Conservation (phyloP, 306 rosid species). For the Oxytropis ochrocephala region DNA sequence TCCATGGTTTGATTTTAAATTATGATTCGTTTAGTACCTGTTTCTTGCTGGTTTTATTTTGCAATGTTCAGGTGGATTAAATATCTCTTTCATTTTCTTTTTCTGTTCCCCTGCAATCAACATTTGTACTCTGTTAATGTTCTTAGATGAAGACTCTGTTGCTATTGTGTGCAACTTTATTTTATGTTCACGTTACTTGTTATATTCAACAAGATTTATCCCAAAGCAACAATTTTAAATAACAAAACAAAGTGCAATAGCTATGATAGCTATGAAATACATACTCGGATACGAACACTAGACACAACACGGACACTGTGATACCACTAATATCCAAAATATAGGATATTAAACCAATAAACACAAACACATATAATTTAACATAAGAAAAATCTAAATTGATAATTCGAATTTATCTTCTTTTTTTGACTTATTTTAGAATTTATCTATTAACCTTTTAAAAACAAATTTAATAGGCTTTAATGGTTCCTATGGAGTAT, state of each 20-base stretch:
- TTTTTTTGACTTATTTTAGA: too few relatives aligned
- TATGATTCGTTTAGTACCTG: constrained; percentile 11
- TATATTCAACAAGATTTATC: not conserved
- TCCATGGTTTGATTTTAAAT: constrained; percentile 26
- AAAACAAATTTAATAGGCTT: too few relatives aligned
- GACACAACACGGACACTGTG: too few relatives aligned
- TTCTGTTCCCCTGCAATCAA: not conserved
- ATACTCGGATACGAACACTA: too few relatives aligned
- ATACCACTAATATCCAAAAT: too few relatives aligned
- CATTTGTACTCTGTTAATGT: constrained; percentile 4
- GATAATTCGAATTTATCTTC: too few relatives aligned
- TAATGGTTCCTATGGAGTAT: too few relatives aligned
- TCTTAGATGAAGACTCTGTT: not conserved
- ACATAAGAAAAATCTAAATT: too few relatives aligned
- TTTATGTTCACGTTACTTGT: not conserved
- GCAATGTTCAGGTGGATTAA: constrained; percentile 3
- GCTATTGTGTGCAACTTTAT: not conserved
- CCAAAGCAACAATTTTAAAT: not conserved
- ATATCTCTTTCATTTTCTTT: not conserved
- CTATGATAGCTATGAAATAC: too few relatives aligned
- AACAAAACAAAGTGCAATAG: not conserved
- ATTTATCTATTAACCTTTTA: too few relatives aligned
- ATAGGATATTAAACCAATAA: too few relatives aligned
- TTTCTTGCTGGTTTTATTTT: constrained; percentile 9
- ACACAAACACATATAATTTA: too few relatives aligned